Evolutionary conservation across 805 yeast species (phyloP).

Genomic region (Schizosaccharomyces lindneri): DNA sequence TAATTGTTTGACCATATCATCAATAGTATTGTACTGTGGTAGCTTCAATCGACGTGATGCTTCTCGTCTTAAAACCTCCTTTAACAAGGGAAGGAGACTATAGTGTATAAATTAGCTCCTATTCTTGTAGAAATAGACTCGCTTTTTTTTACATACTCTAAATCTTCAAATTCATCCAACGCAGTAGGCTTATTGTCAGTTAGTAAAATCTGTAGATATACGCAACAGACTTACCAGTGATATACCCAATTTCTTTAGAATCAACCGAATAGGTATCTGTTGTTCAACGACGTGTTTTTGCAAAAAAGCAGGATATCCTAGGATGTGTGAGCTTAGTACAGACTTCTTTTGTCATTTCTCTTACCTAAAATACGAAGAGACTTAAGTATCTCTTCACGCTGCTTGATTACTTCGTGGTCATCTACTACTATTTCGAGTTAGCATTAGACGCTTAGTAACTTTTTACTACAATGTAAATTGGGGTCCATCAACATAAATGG

Average conservation of each 20-base stretch:
- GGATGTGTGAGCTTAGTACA: too few species aligned
- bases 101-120: too few species aligned
- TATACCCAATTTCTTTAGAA: neutral
- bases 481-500: too few species aligned
- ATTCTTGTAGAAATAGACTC: too few species aligned
- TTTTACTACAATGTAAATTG: too few species aligned
- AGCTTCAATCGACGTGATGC: neutral
- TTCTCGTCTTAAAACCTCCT: neutral
- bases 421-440: too few species aligned
- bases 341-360: too few species aligned
- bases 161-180: neutral
- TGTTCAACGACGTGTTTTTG: neutral
- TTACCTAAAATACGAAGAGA: too few species aligned
- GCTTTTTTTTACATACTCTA: neutral
- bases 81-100: neutral
- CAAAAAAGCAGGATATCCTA: neutral
- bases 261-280: neutral
- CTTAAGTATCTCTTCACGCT: too few species aligned
- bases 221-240: neutral
- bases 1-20: slow-evolving; percentile 31
- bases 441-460: too few species aligned
- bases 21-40: slow-evolving; percentile 19
- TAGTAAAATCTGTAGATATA: neutral
- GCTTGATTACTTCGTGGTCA: too few species aligned
- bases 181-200: neutral